phyloP scores from a whole-genome alignment of 1,139 yeast genomes.

The Blastobotrys raffinosifermentans region DNA sequence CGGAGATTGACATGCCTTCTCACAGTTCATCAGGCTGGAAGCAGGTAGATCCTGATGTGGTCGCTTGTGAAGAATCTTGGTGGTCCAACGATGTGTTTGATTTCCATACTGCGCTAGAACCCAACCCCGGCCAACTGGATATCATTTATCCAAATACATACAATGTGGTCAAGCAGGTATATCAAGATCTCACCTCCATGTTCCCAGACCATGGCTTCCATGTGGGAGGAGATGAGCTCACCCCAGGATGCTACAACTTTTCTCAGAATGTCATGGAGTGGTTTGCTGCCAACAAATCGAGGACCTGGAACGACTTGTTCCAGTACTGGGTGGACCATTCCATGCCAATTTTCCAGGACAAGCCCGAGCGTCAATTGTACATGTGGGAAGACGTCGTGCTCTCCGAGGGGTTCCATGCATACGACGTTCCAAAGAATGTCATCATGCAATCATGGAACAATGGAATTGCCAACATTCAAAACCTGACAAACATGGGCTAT shows the following conservation, averaged over 20 bases:
- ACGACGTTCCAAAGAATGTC: slow-evolving; percentile 32
- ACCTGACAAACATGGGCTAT: slow-evolving; percentile 37
- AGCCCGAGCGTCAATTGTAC: slow-evolving; percentile 30
- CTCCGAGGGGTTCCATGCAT: slow-evolving; percentile 17
- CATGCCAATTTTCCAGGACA: slow-evolving; percentile 34
- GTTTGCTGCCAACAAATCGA: slow-evolving; percentile 29
- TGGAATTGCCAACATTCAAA: slow-evolving; percentile 29
- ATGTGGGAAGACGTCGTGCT: slow-evolving; percentile 46
- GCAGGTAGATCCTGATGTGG: slow-evolving; percentile 34
- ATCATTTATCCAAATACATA: slow-evolving; percentile 37
- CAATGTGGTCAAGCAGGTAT: slow-evolving; percentile 36
- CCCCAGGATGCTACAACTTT: slow-evolving; percentile 36
- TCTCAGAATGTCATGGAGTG: slow-evolving; percentile 33
- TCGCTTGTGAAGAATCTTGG: slow-evolving; percentile 36
- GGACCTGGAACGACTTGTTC: slow-evolving; percentile 34
- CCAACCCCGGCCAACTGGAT: slow-evolving; percentile 45
- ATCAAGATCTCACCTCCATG: slow-evolving; percentile 35
- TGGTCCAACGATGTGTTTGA: slow-evolving; percentile 34
- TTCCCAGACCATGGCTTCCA: slow-evolving; percentile 42
- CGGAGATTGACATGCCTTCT: slow-evolving; percentile 47
- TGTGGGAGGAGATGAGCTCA: slow-evolving; percentile 45
- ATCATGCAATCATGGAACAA: slow-evolving; percentile 43
- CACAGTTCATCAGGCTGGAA: slow-evolving; percentile 45
- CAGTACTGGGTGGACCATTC: slow-evolving; percentile 39
- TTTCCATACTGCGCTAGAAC: slow-evolving; percentile 38